These are phyloP conservation scores for Bonia amplexicaulis DNA, from an alignment of 176 grass and related monocot species.

Conservation along the genomic window DNA sequence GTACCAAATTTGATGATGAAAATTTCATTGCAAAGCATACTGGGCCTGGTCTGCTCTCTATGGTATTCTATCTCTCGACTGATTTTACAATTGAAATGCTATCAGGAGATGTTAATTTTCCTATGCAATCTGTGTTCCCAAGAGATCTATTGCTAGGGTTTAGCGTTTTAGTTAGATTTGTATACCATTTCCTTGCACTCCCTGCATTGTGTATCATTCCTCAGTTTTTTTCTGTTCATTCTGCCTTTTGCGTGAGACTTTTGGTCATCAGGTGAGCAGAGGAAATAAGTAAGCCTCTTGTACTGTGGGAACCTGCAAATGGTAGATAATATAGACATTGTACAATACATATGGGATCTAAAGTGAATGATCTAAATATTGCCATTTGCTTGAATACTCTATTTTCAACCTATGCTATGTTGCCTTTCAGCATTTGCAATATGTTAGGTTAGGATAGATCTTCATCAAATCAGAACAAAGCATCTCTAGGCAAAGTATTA, in stretches of 20 bases:
- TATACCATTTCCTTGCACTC: background rate
- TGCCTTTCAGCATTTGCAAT: background rate
- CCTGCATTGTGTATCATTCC: background rate
- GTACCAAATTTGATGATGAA: conserved; percentile 97
- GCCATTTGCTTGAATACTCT: background rate
- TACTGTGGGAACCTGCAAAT: background rate
- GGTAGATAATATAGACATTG: background rate
- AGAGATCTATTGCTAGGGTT: background rate
- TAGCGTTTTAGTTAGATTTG: background rate
- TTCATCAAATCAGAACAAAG: background rate
- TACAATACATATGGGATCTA: background rate
- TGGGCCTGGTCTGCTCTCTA: conserved; percentile 80
- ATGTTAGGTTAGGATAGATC: background rate
- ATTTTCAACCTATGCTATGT: background rate
- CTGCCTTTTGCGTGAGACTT: background rate
- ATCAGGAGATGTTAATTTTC: background rate
- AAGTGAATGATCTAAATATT: background rate
- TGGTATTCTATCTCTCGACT: conserved; percentile 43
- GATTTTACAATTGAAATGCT: background rate
- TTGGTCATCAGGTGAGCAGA: background rate
- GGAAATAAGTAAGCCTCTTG: background rate
- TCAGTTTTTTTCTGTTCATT: background rate
- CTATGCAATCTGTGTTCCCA: background rate
- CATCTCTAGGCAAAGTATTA: background rate
- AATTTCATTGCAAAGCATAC: conserved; percentile 98